phyloP scores from a whole-genome alignment of 1,284 basidiomycete species.

The Lignosus rhinocerotis region DNA sequence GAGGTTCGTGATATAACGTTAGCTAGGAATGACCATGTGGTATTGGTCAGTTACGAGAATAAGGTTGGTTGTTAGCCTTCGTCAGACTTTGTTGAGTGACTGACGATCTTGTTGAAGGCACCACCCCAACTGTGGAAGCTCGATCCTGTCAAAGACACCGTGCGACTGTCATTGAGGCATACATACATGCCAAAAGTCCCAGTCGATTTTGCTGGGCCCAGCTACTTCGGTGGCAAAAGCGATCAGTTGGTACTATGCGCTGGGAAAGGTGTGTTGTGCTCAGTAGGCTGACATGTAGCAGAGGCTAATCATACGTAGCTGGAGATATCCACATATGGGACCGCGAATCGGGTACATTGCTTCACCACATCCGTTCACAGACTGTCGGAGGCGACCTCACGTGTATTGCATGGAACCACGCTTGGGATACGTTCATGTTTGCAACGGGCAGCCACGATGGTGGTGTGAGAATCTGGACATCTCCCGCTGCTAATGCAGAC shows the following conservation, averaged over 20 bases:
- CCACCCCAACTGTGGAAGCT: conserved; percentile 82
- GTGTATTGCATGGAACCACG: conserved; percentile 76
- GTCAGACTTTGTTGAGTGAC: not conserved
- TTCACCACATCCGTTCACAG: conserved; percentile 66
- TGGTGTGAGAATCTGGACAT: conserved; percentile 70
- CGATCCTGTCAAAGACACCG: conserved; percentile 55
- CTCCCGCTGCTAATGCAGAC: conserved; percentile 8
- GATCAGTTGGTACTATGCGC: conserved; percentile 77
- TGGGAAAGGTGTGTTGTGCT: conserved; percentile 55
- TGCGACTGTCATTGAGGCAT: conserved; percentile 57
- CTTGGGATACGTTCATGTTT: conserved; percentile 73
- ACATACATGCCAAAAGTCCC: conserved; percentile 69
- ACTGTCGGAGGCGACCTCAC: conserved; percentile 66
- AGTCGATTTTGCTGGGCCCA: conserved; percentile 77
- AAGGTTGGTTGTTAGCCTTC: conserved; percentile 44
- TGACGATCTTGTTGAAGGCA: conserved; percentile 42
- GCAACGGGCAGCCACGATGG: conserved; percentile 79
- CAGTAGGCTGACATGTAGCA: too few relatives aligned
- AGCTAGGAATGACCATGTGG: conserved; percentile 58
- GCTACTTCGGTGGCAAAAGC: conserved; percentile 77
- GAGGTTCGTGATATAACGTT: conserved; percentile 76
- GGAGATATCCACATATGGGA: conserved; percentile 87
- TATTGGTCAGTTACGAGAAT: conserved; percentile 72
- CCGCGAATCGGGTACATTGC: conserved; percentile 64
- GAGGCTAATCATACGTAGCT: conserved; percentile 38